Evolutionary conservation across 495 filamentous ascomycete genomes (phyloP), one percentile per base, ranked within the genome.

Genomic region (Penicillium coprophilum): DNA sequence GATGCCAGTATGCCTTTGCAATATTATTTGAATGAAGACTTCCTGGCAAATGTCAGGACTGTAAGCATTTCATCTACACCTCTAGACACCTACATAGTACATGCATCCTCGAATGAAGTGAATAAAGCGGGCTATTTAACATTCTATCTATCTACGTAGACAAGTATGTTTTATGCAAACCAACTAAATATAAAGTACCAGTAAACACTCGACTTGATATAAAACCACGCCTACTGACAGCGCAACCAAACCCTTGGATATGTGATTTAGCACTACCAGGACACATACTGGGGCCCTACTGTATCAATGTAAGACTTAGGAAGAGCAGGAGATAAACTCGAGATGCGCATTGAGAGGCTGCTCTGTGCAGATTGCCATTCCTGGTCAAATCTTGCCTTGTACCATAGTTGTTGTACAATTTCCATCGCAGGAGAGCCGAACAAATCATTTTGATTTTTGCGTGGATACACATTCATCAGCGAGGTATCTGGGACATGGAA

Each of bases 401-500:
- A 30, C 49, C 55, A 50, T 38, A 54, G 49, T 57, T 56, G 62
- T 49, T 65, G 65, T 71, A 74, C 67, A 61, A 57, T 66, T 58
- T 69, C 63, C 60, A 64, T 68, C 53, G 61, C 58, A 68, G 61
- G 61, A 68, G 57, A 61, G 68, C 69, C 57, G 69, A 72, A 67
- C 65, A 68, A 71, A 74, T 69, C 61, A 64, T 72, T 72, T 72
- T 71, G 72, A 69, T 75, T 75, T 75, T 75, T 73, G 65, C 72
- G 71, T 72, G 70, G 71, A 77, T 77, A 75, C 66, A 69, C 74
- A 66, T 77, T 71, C 68, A 72, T 73, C 67, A 70, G 70, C 71
- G 72, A 72, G 72, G 72, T 73, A 71, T 71, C 71, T 73, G 74
- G 74, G 73, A 76, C 71, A 71, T 74, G 65, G 73, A 72, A 72